Conservation (phyloP, 106 monocot species). For the Chionographis japonica region DNA sequence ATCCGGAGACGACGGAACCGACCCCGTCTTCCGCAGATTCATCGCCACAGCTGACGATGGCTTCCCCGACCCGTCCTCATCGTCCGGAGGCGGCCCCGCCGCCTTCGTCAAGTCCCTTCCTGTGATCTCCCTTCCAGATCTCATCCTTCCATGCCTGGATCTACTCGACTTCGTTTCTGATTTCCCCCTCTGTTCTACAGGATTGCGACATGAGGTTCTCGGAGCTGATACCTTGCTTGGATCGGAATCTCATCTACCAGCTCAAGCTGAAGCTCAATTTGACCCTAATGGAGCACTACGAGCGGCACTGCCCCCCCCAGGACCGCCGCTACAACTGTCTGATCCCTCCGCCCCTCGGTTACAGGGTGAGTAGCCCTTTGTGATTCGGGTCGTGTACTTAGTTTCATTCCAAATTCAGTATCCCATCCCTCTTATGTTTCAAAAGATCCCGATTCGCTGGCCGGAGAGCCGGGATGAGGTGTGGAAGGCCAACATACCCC, state of each 20-base stretch:
- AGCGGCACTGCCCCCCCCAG: slow-evolving; percentile 69
- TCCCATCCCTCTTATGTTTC: neutral
- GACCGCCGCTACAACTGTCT: slow-evolving; percentile 68
- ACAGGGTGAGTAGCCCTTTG: slow-evolving; percentile 27
- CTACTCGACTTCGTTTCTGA: too few relatives aligned
- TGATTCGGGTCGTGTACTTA: too few relatives aligned
- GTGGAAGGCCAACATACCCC: slow-evolving; percentile 81
- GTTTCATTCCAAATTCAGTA: too few relatives aligned
- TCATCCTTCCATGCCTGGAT: neutral
- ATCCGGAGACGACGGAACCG: slow-evolving; percentile 22
- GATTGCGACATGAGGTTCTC: slow-evolving; percentile 61
- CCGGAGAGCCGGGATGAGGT: slow-evolving; percentile 72
- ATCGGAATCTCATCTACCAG: slow-evolving; percentile 76
- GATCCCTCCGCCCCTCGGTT: slow-evolving; percentile 68
- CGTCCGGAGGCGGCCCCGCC: neutral
- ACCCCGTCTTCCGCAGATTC: slow-evolving; percentile 1
- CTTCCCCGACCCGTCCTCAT: neutral
- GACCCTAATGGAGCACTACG: slow-evolving; percentile 86
- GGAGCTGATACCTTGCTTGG: slow-evolving; percentile 86
- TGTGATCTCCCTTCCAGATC: slow-evolving; percentile 16
- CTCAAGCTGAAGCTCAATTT: slow-evolving; percentile 60
- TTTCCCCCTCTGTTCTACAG: slow-evolving; percentile 9
- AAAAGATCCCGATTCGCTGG: slow-evolving; percentile 69
- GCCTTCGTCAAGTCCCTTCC: slow-evolving; percentile 47
- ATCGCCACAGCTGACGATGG: neutral